A percentile compares a stretch with the other conserved stretches of the same genome.
phyloP scores from a whole-genome alignment of 352 stramenopile species.

The Globisporangium yorkense region DNA sequence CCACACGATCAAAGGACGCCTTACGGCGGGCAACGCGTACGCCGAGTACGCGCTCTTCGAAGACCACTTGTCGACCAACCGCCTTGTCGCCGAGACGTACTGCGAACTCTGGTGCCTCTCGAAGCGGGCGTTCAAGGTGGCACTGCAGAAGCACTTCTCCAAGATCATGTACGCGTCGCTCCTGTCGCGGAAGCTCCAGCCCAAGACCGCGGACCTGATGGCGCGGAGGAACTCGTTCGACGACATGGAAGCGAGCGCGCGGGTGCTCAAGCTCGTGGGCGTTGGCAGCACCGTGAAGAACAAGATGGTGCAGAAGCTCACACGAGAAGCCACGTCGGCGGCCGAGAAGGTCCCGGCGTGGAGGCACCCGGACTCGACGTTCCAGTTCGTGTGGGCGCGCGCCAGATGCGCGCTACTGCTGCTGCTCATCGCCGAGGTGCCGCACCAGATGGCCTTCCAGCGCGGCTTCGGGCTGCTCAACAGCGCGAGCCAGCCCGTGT shows the following conservation, averaged over 20 bases:
- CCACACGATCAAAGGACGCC: slow-evolving; percentile 12
- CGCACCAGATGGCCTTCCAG: slow-evolving; percentile 41
- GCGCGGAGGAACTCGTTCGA: slow-evolving; percentile 23
- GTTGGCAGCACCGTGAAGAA: slow-evolving; percentile 28
- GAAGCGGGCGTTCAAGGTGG: slow-evolving; percentile 28
- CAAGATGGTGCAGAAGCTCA: slow-evolving; percentile 19
- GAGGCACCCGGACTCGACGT: slow-evolving; percentile 24
- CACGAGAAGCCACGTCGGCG: background rate
- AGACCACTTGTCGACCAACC: slow-evolving; percentile 23
- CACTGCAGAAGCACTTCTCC: slow-evolving; percentile 48
- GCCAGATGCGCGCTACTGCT: slow-evolving; percentile 27
- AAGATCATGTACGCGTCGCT: slow-evolving; percentile 45
- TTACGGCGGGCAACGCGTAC: slow-evolving; percentile 31
- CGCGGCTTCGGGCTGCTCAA: slow-evolving; percentile 40
- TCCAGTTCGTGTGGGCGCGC: slow-evolving; percentile 23
- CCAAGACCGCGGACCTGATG: background rate
- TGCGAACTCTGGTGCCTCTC: slow-evolving; percentile 46
- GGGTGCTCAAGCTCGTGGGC: slow-evolving; percentile 24
- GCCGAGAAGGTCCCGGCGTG: slow-evolving; percentile 13
- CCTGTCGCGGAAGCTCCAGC: slow-evolving; percentile 22
- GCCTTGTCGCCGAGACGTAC: slow-evolving; percentile 32
- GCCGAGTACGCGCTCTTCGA: slow-evolving; percentile 47
- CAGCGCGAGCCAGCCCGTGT: slow-evolving; percentile 3
- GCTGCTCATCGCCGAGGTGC: slow-evolving; percentile 32
- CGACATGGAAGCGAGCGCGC: slow-evolving; percentile 28